Evolutionary conservation across 148 eudicot species (phyloP).

Genomic region (Cornus kousa): DNA sequence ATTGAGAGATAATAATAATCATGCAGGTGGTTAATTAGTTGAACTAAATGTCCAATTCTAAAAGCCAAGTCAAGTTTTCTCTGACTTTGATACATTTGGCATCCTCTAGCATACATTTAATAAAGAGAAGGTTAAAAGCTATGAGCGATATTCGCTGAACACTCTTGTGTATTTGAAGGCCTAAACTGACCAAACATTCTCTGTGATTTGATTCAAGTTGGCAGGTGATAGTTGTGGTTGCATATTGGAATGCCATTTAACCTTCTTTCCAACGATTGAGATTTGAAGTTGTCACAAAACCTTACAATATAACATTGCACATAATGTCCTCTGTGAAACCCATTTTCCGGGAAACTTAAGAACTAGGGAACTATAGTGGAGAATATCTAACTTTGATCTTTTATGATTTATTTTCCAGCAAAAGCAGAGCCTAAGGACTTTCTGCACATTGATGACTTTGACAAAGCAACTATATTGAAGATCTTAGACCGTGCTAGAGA

Average conservation of each 20-base stretch:
- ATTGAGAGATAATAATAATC: background rate
- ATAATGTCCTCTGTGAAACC: background rate
- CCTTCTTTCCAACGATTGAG: too few relatives aligned
- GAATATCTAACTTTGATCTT: background rate
- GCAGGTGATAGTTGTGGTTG: too few relatives aligned
- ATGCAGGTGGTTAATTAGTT: background rate
- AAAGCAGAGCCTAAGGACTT: conserved; percentile 72
- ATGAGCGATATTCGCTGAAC: too few relatives aligned
- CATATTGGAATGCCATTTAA: too few relatives aligned
- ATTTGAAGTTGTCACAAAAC: too few relatives aligned
- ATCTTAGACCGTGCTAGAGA: conserved; percentile 88
- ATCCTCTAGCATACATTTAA: too few relatives aligned
- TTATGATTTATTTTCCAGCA: conserved; percentile 36
- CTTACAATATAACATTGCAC: background rate
- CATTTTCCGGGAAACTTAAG: background rate
- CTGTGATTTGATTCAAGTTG: too few relatives aligned
- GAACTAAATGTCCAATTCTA: background rate
- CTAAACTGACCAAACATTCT: too few relatives aligned
- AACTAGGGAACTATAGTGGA: background rate
- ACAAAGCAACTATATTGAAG: conserved; percentile 72
- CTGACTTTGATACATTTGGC: too few relatives aligned
- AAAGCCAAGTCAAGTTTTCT: too few relatives aligned
- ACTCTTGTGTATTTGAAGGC: too few relatives aligned
- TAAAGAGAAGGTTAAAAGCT: too few relatives aligned
- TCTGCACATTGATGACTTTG: conserved; percentile 85